Conservation (phyloP, 176 grass and related monocot species). For the barley (Hordeum vulgare) region DNA sequence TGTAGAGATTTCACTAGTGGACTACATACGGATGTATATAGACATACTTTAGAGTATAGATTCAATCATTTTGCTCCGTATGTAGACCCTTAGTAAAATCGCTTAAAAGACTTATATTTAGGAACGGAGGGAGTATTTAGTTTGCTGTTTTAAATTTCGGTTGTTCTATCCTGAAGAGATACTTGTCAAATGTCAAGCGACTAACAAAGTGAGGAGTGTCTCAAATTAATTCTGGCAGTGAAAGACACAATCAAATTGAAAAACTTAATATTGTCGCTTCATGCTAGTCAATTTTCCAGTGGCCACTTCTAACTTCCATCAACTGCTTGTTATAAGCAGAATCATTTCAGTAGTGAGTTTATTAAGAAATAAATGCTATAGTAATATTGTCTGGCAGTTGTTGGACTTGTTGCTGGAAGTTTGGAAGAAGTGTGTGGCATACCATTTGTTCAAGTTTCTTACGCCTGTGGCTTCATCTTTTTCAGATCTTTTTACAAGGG, state of each 20-base stretch:
- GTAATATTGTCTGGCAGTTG: neutral
- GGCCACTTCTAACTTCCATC: neutral
- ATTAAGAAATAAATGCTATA: constrained; percentile 8
- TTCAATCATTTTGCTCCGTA: no score
- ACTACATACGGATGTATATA: no score
- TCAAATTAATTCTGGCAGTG: constrained; percentile 3
- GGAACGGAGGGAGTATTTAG: no score
- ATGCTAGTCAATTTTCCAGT: neutral
- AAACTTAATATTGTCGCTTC: neutral
- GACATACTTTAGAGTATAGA: no score
- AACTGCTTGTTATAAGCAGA: neutral
- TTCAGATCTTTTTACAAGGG: constrained; percentile 98
- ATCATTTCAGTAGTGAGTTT: neutral
- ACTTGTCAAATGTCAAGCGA: neutral
- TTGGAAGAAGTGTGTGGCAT: neutral
- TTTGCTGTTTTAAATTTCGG: neutral
- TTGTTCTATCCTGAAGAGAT: neutral
- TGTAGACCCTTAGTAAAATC: no score
- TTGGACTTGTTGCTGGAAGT: neutral
- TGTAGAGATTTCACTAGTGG: no score
- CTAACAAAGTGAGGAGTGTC: neutral
- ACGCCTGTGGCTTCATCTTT: neutral
- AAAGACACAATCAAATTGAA: neutral
- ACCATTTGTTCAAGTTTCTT: neutral
- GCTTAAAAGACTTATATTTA: no score